phyloP scores from a whole-genome alignment of 2,329 filamentous ascomycete genomes.

The Seiridium cupressi region DNA sequence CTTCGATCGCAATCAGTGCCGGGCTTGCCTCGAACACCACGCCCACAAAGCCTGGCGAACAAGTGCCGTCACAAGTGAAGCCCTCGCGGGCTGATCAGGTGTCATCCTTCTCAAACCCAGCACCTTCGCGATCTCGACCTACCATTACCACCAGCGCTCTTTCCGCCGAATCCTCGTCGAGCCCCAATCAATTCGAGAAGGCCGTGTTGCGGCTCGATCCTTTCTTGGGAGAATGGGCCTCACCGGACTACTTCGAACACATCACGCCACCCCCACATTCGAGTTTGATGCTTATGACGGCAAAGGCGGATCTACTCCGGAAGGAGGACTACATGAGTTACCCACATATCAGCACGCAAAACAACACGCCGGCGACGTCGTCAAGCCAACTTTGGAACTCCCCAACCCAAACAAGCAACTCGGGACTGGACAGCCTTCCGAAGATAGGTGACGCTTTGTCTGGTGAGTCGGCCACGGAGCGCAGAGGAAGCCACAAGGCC shows the following conservation, averaged over 20 bases:
- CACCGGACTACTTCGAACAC: slow-evolving; percentile 87
- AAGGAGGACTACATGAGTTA: slow-evolving; percentile 65
- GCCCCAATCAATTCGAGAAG: slow-evolving; percentile 41
- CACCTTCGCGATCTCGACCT: slow-evolving; percentile 15
- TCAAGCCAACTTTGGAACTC: slow-evolving; percentile 38
- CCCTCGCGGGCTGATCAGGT: slow-evolving; percentile 17
- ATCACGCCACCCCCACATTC: slow-evolving; percentile 88
- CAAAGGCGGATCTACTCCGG: slow-evolving; percentile 82
- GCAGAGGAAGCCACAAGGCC: slow-evolving; percentile 7
- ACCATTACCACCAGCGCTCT: slow-evolving; percentile 15
- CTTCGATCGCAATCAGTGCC: slow-evolving; percentile 81
- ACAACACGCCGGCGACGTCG: slow-evolving; percentile 16
- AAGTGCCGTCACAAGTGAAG: slow-evolving; percentile 19
- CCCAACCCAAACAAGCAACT: slow-evolving; percentile 16
- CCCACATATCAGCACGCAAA: slow-evolving; percentile 33
- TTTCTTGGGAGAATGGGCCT: slow-evolving; percentile 94
- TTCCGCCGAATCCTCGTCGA: slow-evolving; percentile 19
- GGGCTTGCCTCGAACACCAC: slow-evolving; percentile 68
- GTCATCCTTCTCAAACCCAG: slow-evolving; percentile 16
- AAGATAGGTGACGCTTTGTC: slow-evolving; percentile 2
- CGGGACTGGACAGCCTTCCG: neutral
- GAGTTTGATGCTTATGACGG: slow-evolving; percentile 80
- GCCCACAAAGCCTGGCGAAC: slow-evolving; percentile 22
- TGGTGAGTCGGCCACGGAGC: slow-evolving; percentile 3
- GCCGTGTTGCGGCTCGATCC: slow-evolving; percentile 79